Conservation (phyloP, 73 alveolate genomes). For the Stentor coeruleus region DNA sequence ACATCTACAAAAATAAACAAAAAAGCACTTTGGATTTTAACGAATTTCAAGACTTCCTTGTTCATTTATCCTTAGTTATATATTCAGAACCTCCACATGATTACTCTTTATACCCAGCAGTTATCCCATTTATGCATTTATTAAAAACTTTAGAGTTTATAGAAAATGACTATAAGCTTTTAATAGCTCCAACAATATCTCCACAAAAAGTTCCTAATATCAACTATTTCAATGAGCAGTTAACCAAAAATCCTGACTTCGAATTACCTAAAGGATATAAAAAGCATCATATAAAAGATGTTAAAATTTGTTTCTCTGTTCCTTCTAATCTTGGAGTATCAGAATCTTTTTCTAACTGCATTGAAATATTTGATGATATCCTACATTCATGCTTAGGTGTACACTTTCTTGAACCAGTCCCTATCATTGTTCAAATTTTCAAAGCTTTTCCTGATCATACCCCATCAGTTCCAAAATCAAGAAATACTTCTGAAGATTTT, state of each 20-base stretch:
- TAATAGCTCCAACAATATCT: constrained; percentile 24
- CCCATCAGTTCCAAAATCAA: background rate
- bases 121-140: constrained; percentile 31
- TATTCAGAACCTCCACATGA: constrained; percentile 54
- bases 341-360: background rate
- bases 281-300: constrained; percentile 45
- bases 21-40: constrained; percentile 39
- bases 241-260: constrained; percentile 47
- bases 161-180: constrained; percentile 29
- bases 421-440: background rate
- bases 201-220: constrained; percentile 56
- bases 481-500: no score
- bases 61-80: constrained; percentile 39
- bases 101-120: constrained; percentile 60
- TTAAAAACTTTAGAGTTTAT: constrained; percentile 32
- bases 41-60: constrained; percentile 38
- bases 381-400: background rate
- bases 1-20: constrained; percentile 34
- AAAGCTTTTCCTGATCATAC: background rate
- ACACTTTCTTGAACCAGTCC: background rate
- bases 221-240: constrained; percentile 48
- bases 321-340: constrained; percentile 42
- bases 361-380: background rate
- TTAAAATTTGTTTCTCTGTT: constrained; percentile 35
- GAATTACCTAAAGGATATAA: constrained; percentile 73